Evolutionary conservation across 2,329 filamentous ascomycete species (phyloP), one percentile per base, ranked within the genome.

Genomic region (Fusarium algeriense): DNA sequence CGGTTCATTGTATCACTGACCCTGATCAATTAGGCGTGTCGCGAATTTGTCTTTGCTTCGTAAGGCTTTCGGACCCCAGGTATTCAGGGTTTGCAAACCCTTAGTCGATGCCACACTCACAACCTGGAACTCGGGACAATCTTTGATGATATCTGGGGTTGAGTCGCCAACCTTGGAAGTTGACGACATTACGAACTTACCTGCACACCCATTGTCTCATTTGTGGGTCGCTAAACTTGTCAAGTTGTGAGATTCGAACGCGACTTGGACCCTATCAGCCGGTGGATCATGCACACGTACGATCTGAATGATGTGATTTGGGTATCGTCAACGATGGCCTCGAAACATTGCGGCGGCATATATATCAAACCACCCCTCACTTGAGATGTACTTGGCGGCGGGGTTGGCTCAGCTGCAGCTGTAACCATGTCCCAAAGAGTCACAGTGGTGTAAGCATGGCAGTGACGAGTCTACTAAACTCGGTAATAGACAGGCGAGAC

Each of bases 1-100:
- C 30, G 26, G 30, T 19, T 43, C 40, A 28, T 60, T 28, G 54
- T 62, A 30, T 65, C 35, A 69, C 75, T 76, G 59, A 76, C 64
- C 48, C 23, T 54, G 28, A 32, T 55, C 45, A 55, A 67, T 43
- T 62, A 82, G 80, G 80, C 81, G 11, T 83, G 81, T 55, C 80
- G 80, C 26, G 81, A 83, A 60, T 83, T 82, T 66, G 79, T 77
- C 43, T 77, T 77, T 67, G 67, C 67, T 34, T 64, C 62, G 56
- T 62, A 56, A 66, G 43, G 49, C 44, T 54, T 52, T 67, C 55
- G 53, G 41, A 23, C 44, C 34, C 50, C 59, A 48, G 45, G 64
- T 58, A 65, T 57, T 55, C 69, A 77, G 75, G 76, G 76, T 64
- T 73, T 56, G 41, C 44, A 56, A 59, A 68, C 76, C 76, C 76